phyloP scores from a whole-genome alignment of 139 green algal species.

The Dunaliella primolecta region DNA sequence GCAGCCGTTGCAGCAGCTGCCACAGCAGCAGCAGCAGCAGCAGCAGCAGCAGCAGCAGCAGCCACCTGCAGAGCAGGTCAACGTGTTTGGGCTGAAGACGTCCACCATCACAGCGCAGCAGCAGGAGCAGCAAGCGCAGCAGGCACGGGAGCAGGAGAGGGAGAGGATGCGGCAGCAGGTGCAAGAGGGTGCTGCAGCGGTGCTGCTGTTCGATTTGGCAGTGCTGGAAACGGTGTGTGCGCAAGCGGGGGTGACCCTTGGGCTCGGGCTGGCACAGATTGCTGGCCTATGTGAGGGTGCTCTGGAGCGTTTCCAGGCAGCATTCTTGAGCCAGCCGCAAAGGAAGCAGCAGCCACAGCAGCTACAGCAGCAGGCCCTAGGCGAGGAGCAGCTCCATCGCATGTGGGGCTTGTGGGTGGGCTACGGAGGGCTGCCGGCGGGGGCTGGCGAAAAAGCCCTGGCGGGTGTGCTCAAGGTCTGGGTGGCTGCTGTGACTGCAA shows the following conservation, averaged over 20 bases:
- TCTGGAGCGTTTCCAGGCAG: neutral
- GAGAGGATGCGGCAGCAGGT: neutral
- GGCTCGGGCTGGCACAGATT: neutral
- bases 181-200: neutral
- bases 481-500: neutral
- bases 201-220: neutral
- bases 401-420: neutral
- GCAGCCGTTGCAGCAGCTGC: neutral
- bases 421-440: neutral
- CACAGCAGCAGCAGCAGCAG: neutral
- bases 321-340: neutral
- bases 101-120: neutral
- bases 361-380: neutral
- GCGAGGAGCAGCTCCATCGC: neutral
- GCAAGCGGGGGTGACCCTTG: no score
- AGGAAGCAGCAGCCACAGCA: neutral
- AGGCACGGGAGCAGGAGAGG: neutral
- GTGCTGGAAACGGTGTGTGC: no score
- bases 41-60: neutral
- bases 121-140: neutral
- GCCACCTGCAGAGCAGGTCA: neutral
- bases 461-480: neutral
- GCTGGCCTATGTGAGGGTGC: neutral
- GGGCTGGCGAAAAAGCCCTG: neutral
- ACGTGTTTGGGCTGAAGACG: neutral